Percentiles rank a stretch among this genome's conserved stretches.
phyloP scores from a whole-genome alignment of 345 rosid species.

The Euphorbia pulcherrima region DNA sequence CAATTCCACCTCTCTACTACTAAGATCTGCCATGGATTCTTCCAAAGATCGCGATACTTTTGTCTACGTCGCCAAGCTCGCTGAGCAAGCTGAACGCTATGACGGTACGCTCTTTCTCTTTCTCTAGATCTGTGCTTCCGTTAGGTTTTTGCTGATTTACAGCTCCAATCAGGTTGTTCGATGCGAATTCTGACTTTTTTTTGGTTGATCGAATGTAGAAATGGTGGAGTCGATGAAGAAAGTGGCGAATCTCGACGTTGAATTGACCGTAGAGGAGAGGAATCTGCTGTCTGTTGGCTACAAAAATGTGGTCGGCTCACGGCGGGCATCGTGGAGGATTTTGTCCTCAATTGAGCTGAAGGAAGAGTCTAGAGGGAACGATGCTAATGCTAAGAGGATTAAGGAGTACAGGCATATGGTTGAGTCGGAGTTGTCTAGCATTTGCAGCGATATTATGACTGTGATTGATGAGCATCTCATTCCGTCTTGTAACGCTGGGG shows the following conservation, averaged over 20 bases:
- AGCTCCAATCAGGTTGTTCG: not conserved
- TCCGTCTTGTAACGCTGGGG: slow-evolving; percentile 40
- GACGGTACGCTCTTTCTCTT: slow-evolving; percentile 30
- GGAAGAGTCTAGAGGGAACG: slow-evolving; percentile 53
- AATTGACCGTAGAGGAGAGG: slow-evolving; percentile 55
- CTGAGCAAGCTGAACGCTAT: slow-evolving; percentile 70
- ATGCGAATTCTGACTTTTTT: not conserved
- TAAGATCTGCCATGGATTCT: slow-evolving; percentile 31
- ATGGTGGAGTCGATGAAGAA: slow-evolving; percentile 69
- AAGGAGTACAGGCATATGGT: slow-evolving; percentile 44
- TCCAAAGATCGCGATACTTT: slow-evolving; percentile 38
- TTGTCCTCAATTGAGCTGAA: slow-evolving; percentile 65
- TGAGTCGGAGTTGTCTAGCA: slow-evolving; percentile 39
- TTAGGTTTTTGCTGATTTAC: not conserved
- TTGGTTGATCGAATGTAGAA: slow-evolving; percentile 22
- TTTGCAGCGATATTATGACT: slow-evolving; percentile 42
- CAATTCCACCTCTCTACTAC: no score
- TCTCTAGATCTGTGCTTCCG: slow-evolving; percentile 8
- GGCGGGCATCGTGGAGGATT: slow-evolving; percentile 67
- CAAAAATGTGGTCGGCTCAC: slow-evolving; percentile 65
- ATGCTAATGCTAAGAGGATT: slow-evolving; percentile 43
- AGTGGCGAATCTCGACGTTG: slow-evolving; percentile 50
- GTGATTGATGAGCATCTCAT: slow-evolving; percentile 50
- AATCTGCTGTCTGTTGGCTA: slow-evolving; percentile 65
- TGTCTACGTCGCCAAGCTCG: slow-evolving; percentile 58